A percentile compares a stretch with the other conserved stretches of the same genome.
Conservation (phyloP, 2,329 filamentous ascomycete genomes). For the Cryphonectria japonica region DNA sequence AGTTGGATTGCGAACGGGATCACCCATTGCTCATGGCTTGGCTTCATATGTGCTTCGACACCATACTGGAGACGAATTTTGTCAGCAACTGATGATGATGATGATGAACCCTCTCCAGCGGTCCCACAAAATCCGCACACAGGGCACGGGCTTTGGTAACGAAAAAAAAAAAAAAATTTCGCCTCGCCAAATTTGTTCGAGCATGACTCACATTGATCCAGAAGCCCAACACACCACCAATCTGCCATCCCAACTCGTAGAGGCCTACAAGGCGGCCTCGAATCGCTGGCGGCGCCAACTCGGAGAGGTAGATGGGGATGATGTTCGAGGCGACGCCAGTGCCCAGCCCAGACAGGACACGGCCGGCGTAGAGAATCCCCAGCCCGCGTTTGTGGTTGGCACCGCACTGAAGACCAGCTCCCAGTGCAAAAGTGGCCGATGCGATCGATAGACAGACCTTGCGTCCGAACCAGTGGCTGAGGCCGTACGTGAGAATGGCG, state of each 20-base stretch:
- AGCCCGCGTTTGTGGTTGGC: constrained; percentile 13
- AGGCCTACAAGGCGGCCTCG: constrained; percentile 25
- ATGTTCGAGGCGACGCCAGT: constrained; percentile 18
- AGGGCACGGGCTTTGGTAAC: background rate
- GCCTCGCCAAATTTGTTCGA: constrained; percentile 33
- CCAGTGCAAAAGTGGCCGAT: constrained; percentile 21
- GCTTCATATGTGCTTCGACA: constrained; percentile 33
- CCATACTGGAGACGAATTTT: constrained; percentile 3
- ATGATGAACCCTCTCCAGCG: background rate
- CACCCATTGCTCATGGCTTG: constrained; percentile 47
- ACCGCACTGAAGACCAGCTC: constrained; percentile 22
- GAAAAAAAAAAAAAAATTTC: background rate
- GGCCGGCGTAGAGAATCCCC: constrained; percentile 18
- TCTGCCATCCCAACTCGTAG: constrained; percentile 32
- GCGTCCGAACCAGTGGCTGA: constrained; percentile 57
- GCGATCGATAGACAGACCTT: constrained; percentile 33
- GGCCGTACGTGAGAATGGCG: constrained; percentile 13
- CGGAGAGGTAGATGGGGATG: constrained; percentile 24
- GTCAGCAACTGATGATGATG: constrained; percentile 24
- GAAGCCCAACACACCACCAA: constrained; percentile 56
- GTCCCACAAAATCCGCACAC: constrained; percentile 5
- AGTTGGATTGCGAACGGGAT: constrained; percentile 59
- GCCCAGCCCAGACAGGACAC: constrained; percentile 22
- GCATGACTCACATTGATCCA: constrained; percentile 49
- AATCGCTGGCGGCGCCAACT: constrained; percentile 25